These are phyloP conservation scores for Candida tunisiensis DNA, from an alignment of 1,139 yeast species.

Conservation along the genomic window DNA sequence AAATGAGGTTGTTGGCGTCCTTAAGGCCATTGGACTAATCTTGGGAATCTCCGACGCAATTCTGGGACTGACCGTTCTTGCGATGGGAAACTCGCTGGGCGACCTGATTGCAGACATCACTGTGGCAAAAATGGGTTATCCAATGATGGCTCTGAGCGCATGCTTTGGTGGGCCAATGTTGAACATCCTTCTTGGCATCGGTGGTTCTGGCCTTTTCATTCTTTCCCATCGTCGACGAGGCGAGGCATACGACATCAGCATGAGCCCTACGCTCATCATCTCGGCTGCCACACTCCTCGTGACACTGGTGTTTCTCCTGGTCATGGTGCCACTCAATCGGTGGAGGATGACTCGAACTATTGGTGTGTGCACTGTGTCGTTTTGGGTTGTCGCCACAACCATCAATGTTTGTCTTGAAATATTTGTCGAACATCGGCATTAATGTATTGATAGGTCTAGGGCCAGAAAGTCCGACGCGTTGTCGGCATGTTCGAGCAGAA, in stretches of 20 bases:
- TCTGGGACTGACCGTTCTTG: conserved; percentile 73
- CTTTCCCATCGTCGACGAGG: conserved; percentile 13
- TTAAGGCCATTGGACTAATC: conserved; percentile 45
- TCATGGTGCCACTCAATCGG: conserved; percentile 40
- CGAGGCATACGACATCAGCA: conserved; percentile 19
- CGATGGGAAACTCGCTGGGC: conserved; percentile 84
- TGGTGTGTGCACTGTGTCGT: conserved; percentile 34
- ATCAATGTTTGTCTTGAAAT: conserved; percentile 13
- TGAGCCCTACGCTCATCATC: conserved; percentile 30
- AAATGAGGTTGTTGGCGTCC: conserved; percentile 50
- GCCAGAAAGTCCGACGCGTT: too few relatives aligned
- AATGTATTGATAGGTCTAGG: too few relatives aligned
- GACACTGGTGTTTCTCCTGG: conserved; percentile 34
- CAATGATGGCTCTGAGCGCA: conserved; percentile 86
- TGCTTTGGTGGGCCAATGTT: conserved; percentile 87
- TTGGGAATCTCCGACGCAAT: conserved; percentile 61
- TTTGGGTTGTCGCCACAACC: conserved; percentile 33
- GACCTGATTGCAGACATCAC: conserved; percentile 78
- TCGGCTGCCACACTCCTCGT: conserved; percentile 35
- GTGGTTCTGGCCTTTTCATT: conserved; percentile 45
- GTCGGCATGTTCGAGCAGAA: too few relatives aligned
- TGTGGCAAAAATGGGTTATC: conserved; percentile 73
- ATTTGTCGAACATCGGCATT: conserved; percentile 3
- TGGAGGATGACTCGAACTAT: conserved; percentile 50
- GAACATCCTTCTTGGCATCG: conserved; percentile 45